Evolutionary conservation across 208 protist genomes (phyloP), one percentile per base, ranked within the genome.

Genomic region (Trypanosoma avium): DNA sequence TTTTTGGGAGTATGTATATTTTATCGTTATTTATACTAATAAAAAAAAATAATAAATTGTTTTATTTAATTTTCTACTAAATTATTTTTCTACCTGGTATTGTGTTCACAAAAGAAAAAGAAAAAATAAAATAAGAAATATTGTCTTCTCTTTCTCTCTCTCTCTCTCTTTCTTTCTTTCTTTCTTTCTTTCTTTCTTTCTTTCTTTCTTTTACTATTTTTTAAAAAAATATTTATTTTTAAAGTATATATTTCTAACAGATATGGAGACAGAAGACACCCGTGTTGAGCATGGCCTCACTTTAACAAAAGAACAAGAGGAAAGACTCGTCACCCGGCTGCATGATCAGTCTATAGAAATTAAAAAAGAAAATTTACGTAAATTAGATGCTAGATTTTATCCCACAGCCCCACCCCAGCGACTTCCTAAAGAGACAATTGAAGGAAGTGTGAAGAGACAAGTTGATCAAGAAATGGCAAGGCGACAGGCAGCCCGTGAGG

Each of bases 361-460:
- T 33, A 79, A 77, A 50, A 60, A 86, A 58, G 58, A 75, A 1
- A 76, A 50, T 13, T 12, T 93, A 45, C 61, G 75, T 30, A 69
- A 84, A 63, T 74, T 93, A 10, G 82, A 96, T 15, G 45, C 66
- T 12, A 84, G 85, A 29, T 92, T 84, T 67, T 96, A 96, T 61
- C 86, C 86, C 10, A 73, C 80, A 9, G 75, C 63, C 13, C 45
- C 57, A 17, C 54, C 63, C n/a, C 61, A 69, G 49, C 77, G 54
- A 21, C 79, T 96, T 15, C 58, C 78, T 15, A 63, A 79, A 19
- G 78, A 85, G 52, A 57, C 67, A 30, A 62, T 96, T 27, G 74
- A 90, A 58, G 69, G 73, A 58, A 93, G 87, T 53, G 81, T 93
- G 19, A 64, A 68, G 38, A 79, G 90, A 29, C 87, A 93, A 64